Conservation (phyloP, 495 filamentous ascomycete species). For the Penicillium dipodomyicola region DNA sequence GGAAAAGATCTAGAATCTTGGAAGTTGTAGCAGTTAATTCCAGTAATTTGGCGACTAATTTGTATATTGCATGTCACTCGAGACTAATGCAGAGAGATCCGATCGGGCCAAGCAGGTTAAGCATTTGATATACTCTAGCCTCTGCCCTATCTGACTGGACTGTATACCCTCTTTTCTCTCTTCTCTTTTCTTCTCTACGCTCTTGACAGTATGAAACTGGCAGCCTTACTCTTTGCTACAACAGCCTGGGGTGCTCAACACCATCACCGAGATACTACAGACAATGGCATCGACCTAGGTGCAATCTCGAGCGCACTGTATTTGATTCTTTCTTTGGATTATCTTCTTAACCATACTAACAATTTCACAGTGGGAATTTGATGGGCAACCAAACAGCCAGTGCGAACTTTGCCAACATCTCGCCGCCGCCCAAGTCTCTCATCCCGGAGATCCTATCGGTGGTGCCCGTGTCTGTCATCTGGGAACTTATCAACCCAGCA, state of each 20-base stretch:
- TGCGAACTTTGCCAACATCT: constrained; percentile 35
- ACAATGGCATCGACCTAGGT: constrained; percentile 17
- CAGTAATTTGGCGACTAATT: background rate
- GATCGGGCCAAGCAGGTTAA: constrained; percentile 17
- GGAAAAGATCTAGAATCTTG: constrained; percentile 3
- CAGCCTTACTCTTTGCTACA: constrained; percentile 9
- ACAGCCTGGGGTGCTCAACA: constrained; percentile 13
- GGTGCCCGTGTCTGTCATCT: constrained; percentile 28
- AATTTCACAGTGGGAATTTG: constrained; percentile 6
- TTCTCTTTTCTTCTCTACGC: background rate
- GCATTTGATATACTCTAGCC: constrained; percentile 24
- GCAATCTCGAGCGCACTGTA: constrained; percentile 21
- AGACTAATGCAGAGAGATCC: background rate
- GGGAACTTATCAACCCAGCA: constrained; percentile 26
- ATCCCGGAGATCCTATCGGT: constrained; percentile 31
- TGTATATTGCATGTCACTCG: background rate
- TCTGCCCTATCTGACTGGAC: background rate
- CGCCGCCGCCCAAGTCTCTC: constrained; percentile 27
- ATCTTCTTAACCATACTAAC: background rate
- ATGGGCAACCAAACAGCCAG: constrained; percentile 20
- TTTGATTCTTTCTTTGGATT: background rate
- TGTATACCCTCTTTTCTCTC: background rate
- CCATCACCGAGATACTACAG: constrained; percentile 11
- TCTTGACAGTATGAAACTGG: constrained; percentile 7
- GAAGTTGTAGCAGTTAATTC: background rate